Conservation (phyloP, 176 grass and related monocot species). For the Carex cristatella region DNA sequence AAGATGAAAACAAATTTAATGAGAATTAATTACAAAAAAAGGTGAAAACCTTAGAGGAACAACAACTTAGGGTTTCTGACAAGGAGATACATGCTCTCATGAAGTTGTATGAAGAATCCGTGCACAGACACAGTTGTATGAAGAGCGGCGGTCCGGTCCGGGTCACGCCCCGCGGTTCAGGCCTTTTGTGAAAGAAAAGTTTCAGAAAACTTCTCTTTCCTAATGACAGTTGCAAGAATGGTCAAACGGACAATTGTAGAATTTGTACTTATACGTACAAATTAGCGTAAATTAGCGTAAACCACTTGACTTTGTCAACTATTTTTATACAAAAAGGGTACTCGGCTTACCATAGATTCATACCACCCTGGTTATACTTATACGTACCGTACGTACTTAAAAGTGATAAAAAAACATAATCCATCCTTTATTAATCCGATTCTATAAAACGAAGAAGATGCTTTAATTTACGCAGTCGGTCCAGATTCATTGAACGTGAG, state of each 20-base stretch:
- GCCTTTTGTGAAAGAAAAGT: background rate
- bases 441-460: too few species aligned
- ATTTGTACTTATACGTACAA: too few species aligned
- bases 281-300: too few species aligned
- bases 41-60: constrained; percentile 55
- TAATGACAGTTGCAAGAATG: background rate
- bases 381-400: background rate
- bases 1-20: constrained; percentile 50
- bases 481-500: background rate
- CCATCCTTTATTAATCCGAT: too few species aligned
- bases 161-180: too few species aligned
- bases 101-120: constrained; percentile 76
- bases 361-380: background rate
- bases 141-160: too few species aligned
- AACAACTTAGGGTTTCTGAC: constrained; percentile 43
- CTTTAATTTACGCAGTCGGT: background rate
- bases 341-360: too few species aligned
- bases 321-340: too few species aligned
- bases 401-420: background rate
- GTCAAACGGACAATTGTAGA: background rate
- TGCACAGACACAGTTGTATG: constrained; percentile 69
- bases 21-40: constrained; percentile 51
- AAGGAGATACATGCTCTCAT: constrained; percentile 65
- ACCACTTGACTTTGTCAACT: background rate
- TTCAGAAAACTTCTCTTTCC: background rate